A percentile compares a stretch with the other conserved stretches of the same genome.
Evolutionary conservation across 192 early-diverging fungal species (phyloP).

Genomic region (Gaertneriomyces semiglobifer): DNA sequence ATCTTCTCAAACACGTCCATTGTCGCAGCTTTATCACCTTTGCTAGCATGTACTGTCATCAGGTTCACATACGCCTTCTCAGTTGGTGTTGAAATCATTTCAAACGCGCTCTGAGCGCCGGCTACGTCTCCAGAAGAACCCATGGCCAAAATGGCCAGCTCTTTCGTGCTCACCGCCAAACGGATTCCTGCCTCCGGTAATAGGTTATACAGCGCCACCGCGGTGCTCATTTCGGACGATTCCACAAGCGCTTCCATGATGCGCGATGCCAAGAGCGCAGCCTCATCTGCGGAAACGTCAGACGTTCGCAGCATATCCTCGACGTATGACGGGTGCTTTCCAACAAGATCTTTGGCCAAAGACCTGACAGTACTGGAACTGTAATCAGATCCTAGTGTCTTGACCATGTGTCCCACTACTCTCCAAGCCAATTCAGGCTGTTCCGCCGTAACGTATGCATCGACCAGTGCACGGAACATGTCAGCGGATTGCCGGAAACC

Average conservation of each 20-base stretch:
- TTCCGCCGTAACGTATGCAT: constrained; percentile 16
- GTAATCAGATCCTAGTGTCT: too few species aligned
- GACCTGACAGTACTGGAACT: neutral
- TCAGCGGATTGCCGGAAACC: constrained; percentile 10
- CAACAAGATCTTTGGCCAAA: constrained; percentile 11
- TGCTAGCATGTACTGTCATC: too few species aligned
- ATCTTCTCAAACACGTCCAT: too few species aligned
- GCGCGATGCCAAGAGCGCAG: neutral
- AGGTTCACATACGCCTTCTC: too few species aligned
- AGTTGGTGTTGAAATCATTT: neutral
- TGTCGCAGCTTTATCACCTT: too few species aligned
- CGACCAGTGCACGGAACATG: constrained; percentile 28
- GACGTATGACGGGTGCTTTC: constrained; percentile 16
- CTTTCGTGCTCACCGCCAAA: neutral
- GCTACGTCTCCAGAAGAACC: neutral
- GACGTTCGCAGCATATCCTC: constrained; percentile 3
- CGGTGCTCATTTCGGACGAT: neutral
- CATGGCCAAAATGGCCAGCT: neutral
- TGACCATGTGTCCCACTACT: constrained; percentile 7
- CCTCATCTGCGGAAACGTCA: neutral
- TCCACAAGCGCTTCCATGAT: constrained; percentile 6
- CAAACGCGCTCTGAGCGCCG: neutral
- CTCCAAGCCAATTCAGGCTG: constrained; percentile 29
- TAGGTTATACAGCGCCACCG: constrained; percentile 8
- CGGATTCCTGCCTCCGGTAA: neutral